Evolutionary conservation across 306 rosid genomes (phyloP).

Genomic region (Acacia acuminata): DNA sequence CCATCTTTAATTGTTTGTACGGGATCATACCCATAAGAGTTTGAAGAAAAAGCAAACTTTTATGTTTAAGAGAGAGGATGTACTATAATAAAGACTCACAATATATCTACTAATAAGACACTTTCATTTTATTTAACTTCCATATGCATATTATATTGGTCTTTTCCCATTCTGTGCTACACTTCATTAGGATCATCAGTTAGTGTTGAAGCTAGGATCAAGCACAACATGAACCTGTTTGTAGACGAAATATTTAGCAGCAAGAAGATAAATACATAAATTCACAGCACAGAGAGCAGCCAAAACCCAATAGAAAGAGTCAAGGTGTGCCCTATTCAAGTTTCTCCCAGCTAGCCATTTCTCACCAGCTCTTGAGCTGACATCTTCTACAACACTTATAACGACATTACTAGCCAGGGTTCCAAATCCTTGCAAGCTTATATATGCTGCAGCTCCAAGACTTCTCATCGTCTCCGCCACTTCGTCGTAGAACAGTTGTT

Average conservation of each 20-base stretch:
- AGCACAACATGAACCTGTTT: conserved; percentile 41
- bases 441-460: conserved; percentile 70
- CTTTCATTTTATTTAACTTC: not conserved
- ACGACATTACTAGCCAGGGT: conserved; percentile 47
- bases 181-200: not conserved
- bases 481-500: conserved; percentile 68
- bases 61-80: not conserved
- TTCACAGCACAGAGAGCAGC: conserved; percentile 55
- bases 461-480: conserved; percentile 66
- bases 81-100: not conserved
- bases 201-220: not conserved
- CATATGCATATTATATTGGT: not conserved
- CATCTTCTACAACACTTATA: conserved; percentile 43
- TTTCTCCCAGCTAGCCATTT: conserved; percentile 56
- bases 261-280: conserved; percentile 46
- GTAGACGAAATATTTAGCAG: conserved; percentile 52
- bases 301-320: conserved; percentile 61
- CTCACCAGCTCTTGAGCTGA: conserved; percentile 31
- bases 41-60: too few species aligned
- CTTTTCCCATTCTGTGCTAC: not conserved
- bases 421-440: conserved; percentile 59
- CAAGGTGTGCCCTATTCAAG: conserved; percentile 62
- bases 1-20: too few species aligned
- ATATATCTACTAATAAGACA: not conserved
- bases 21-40: too few species aligned